Evolutionary conservation across 805 yeast genomes (phyloP).

Genomic region (Wickerhamiella lipophila): DNA sequence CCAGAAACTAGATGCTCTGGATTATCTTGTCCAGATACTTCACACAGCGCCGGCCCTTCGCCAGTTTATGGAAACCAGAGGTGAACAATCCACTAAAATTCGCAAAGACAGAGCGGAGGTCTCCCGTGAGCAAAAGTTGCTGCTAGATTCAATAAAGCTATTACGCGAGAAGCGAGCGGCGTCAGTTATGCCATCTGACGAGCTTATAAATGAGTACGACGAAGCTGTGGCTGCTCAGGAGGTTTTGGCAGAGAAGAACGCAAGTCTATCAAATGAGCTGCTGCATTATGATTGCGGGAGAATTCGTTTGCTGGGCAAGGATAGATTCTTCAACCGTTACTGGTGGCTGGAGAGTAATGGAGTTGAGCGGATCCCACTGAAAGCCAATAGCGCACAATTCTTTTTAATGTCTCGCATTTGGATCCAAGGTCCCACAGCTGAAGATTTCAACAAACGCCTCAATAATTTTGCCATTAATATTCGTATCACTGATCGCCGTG

Average conservation of each 20-base stretch:
- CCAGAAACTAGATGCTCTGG: constrained; percentile 44
- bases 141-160: constrained; percentile 40
- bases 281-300: constrained; percentile 53
- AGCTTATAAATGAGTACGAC: constrained; percentile 25
- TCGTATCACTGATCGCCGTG: constrained; percentile 10
- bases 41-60: constrained; percentile 49
- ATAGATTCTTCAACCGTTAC: constrained; percentile 70
- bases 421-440: constrained; percentile 77
- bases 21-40: constrained; percentile 51
- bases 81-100: constrained; percentile 48
- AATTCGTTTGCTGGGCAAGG: constrained; percentile 63
- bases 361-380: constrained; percentile 24
- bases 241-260: constrained; percentile 37
- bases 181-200: neutral
- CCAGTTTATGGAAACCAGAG: constrained; percentile 49
- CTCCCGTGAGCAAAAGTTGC: constrained; percentile 44
- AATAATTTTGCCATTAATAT: constrained; percentile 18
- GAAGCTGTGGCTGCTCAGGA: constrained; percentile 30
- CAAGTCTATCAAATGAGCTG: constrained; percentile 46
- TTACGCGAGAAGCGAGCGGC: constrained; percentile 32
- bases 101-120: constrained; percentile 57
- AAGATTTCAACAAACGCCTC: constrained; percentile 32
- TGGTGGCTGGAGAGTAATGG: constrained; percentile 95
- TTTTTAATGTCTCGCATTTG: constrained; percentile 64
- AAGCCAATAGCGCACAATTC: neutral